phyloP scores from a whole-genome alignment of 345 rosid genomes.

The Eucalyptus fibrosa region DNA sequence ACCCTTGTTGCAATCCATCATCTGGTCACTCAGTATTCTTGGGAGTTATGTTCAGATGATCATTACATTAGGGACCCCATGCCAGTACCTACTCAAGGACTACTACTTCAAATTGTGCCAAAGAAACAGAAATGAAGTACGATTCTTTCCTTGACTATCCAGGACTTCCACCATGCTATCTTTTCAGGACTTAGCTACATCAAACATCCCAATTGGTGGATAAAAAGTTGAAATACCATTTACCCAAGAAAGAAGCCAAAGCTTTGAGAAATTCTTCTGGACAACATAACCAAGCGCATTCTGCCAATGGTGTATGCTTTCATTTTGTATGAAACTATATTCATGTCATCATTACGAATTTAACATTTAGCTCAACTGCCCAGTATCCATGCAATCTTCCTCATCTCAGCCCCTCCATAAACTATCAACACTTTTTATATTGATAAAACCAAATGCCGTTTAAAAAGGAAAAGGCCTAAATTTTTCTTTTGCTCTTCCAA shows the following conservation, averaged over 20 bases:
- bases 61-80: slow-evolving; percentile 21
- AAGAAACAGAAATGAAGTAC: not conserved
- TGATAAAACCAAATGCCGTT: too few relatives aligned
- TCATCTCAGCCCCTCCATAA: not conserved
- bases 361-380: not conserved
- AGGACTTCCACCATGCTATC: not conserved
- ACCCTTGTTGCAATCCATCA: slow-evolving; percentile 24
- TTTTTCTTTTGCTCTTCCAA: not conserved
- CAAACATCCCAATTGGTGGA: not conserved
- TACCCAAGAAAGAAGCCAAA: not conserved
- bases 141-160: not conserved
- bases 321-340: not conserved
- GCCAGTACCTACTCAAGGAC: slow-evolving; percentile 34
- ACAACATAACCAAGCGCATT: not conserved
- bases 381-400: not conserved
- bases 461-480: not conserved
- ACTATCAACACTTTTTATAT: not conserved
- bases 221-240: not conserved
- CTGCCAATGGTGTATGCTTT: not conserved
- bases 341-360: not conserved
- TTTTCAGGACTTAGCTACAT: not conserved
- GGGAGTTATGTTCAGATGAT: slow-evolving; percentile 22
- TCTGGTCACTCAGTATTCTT: slow-evolving; percentile 27
- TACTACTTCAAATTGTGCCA: slow-evolving; percentile 14
- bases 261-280: not conserved